Conservation (phyloP, 2,329 filamentous ascomycete genomes). For the Colletotrichum chrysophilum region DNA sequence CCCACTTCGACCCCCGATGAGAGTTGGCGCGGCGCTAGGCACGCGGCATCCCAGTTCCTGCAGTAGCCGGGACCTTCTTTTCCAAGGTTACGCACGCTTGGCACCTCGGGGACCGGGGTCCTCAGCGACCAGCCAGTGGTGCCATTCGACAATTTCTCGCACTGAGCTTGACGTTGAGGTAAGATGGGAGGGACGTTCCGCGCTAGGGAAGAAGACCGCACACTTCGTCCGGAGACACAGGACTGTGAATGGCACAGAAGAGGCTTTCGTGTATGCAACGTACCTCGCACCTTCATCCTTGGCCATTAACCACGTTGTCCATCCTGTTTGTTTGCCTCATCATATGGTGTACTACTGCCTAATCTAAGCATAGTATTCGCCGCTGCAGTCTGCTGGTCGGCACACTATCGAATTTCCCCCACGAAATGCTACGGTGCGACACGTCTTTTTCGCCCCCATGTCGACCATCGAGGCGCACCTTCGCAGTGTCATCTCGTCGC, state of each 20-base stretch:
- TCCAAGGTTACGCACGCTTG: constrained; percentile 16
- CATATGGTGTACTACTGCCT: neutral
- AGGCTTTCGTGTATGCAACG: constrained; percentile 16
- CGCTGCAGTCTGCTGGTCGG: neutral
- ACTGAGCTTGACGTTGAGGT: neutral
- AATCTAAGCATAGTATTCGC: neutral
- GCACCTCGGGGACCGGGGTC: neutral
- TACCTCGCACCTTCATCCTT: neutral
- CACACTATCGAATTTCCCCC: constrained; percentile 8
- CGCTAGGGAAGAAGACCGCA: neutral
- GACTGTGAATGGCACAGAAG: neutral
- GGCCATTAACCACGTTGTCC: neutral
- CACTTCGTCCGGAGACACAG: neutral
- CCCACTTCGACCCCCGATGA: neutral
- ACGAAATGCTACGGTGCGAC: constrained; percentile 15
- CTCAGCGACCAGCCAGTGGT: neutral
- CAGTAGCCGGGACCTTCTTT: constrained; percentile 12
- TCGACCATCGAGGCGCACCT: neutral
- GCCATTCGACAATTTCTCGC: neutral
- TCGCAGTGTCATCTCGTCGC: neutral
- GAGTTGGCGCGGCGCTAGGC: constrained; percentile 1
- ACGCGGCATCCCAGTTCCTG: constrained; percentile 21
- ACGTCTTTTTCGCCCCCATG: neutral
- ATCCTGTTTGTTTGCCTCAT: neutral
- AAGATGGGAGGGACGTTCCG: neutral